Evolutionary conservation across 352 stramenopile species (phyloP), one percentile per base, ranked within the genome.

Genomic region (Globisporangium abappressorium): DNA sequence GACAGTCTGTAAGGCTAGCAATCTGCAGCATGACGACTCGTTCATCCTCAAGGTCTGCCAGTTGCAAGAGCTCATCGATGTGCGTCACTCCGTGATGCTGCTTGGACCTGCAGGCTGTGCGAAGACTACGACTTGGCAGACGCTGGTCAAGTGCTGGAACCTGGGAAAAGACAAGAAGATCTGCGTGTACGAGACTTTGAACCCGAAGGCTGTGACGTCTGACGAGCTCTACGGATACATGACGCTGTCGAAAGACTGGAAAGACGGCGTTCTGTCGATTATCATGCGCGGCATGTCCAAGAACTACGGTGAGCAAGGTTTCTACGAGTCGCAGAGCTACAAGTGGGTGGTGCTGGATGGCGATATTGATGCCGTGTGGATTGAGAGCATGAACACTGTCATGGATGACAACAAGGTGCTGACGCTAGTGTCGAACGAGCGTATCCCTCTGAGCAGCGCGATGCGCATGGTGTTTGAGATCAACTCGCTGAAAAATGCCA

Each of bases 351-450:
- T 96, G 5, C 71, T 96, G 0, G 89, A 96, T 34, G 89, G 89
- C 14, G 89, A 96, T 70, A 95, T 96, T 54, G 89, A 96, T 66
- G 88, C 89, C 2, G 85, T 95, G 34, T 96, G 89, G 89, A 96
- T 96, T 53, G 89, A 96, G 61, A 89, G 75, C 2, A 98, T 99
- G 96, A 99, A 99, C 77, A 98, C 92, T 0, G 96, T 99, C 70
- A 99, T 99, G 96, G 96, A 98, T 65, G 95, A 98, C 64, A 99
- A 99, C 76, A 98, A 98, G 57, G 91, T 99, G 62, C 79, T 99
- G 1, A 99, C 96, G 9, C 78, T 99, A 0, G 89, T 95, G 49
- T 95, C 85, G 15, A 96, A 96, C 57, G 89, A 96, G 64, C 84
- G 89, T 3, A 96, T 95, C 20, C 88, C 89, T 2, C 57, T 95